Base-by-base conservation (phyloP, 192 early-diverging fungal species). In the Helicostylum pulchrum region DNA sequence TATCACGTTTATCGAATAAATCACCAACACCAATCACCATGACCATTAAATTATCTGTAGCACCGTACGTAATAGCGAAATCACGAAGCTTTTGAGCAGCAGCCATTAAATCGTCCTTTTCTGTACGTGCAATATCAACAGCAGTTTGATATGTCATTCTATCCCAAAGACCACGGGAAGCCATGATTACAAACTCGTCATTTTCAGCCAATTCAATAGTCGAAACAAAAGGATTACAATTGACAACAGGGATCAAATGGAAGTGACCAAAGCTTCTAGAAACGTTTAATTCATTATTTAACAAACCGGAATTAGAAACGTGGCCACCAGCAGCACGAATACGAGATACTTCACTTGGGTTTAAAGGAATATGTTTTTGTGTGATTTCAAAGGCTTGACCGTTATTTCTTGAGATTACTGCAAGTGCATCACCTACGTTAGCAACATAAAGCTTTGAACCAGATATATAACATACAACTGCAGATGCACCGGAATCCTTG, bases 201-300 rank as follows among this genome's bases (percentile, higher is more conserved):
- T 87, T 87, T 64, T 93, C 87, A 0, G 90, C 80, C 61, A 96
- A 72, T 20, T 87, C 81, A 14, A 92, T 80, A 6, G 79, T 77
- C 47, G 83, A 80, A 54, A 94, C 90, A 34, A 73, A 91, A 9
- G 94, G 92, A 51, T 93, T 90, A 9, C 92, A 87, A 66, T 93
- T 96, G 52, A 96, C 87, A 21, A 85, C 77, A 6, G 92, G 91
- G 7, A 91, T 78, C 47, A 92, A 68, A 62, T 89, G 84, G 60
- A 91, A 96, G 75, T 94, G 93, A 0, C 94, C 94, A 78, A 96
- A 94, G 2, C 83, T 86, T 20, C 92, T 78, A 2, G 91, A 91
- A 4, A 94, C 82, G 17, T 88, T 81, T 12, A 87, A 62, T 71
- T 91, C 86, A 32, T 82, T 88, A 54, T 93, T 91, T 10, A 96